A percentile compares a stretch with the other conserved stretches of the same genome.
Conservation (phyloP, 169 alveolate genomes). For the Babesia ovis region DNA sequence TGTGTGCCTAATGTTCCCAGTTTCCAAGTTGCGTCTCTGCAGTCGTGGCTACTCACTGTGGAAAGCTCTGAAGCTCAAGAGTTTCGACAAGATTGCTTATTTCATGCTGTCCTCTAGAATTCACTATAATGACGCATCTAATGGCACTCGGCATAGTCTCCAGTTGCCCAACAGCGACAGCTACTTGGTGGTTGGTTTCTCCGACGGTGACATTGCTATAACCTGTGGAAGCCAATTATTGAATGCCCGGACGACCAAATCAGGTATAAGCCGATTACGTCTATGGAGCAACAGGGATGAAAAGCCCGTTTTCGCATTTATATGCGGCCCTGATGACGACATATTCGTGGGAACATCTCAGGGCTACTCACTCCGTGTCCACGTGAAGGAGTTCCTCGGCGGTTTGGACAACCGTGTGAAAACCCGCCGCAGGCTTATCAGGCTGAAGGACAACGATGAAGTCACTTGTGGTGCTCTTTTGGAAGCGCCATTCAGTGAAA, state of each 20-base stretch:
- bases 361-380: slow-evolving; percentile 29
- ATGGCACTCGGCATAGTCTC: neutral
- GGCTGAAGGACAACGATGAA: slow-evolving; percentile 12
- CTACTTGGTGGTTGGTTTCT: slow-evolving; percentile 26
- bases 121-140: neutral
- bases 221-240: neutral
- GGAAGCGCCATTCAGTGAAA: slow-evolving; percentile 5
- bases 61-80: slow-evolving; percentile 6
- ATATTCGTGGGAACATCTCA: slow-evolving; percentile 10
- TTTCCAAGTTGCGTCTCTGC: slow-evolving; percentile 16
- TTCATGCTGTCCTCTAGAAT: slow-evolving; percentile 17
- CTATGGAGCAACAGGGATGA: slow-evolving; percentile 12
- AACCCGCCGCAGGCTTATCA: slow-evolving; percentile 2
- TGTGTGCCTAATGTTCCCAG: slow-evolving; percentile 12
- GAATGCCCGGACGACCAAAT: neutral
- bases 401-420: slow-evolving; percentile 27
- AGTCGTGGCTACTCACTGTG: slow-evolving; percentile 24
- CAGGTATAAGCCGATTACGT: neutral
- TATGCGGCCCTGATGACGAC: slow-evolving; percentile 4
- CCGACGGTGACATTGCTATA: slow-evolving; percentile 26
- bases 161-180: neutral
- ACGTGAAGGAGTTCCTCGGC: slow-evolving; percentile 9
- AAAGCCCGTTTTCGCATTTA: slow-evolving; percentile 13
- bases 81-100: slow-evolving; percentile 6
- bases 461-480: slow-evolving; percentile 39